Percentiles rank a stretch among this genome's conserved stretches.
Evolutionary conservation across 345 rosid species (phyloP).

Genomic region (Euphorbia pulcherrima): DNA sequence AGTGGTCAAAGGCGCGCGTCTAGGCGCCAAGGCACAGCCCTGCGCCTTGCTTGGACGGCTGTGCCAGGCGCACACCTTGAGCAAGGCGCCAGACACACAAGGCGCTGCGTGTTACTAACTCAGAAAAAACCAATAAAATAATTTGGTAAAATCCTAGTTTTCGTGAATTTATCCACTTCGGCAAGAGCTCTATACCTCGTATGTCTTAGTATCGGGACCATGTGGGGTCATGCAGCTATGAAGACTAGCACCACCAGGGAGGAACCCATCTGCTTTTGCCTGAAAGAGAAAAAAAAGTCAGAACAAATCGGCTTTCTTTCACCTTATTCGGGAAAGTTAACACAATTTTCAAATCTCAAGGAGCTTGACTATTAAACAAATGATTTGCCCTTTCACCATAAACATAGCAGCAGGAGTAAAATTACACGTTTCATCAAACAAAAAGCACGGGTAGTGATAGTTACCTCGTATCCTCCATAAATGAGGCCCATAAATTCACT

Average conservation of each 20-base stretch:
- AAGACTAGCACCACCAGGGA: slow-evolving; percentile 93
- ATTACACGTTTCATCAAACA: not conserved
- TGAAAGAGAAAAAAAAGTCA: slow-evolving; percentile 14
- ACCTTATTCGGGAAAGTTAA: not conserved
- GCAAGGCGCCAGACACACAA: no score
- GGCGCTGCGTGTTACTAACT: no score
- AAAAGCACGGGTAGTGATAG: not conserved
- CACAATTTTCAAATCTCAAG: not conserved
- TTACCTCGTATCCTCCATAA: slow-evolving; percentile 90
- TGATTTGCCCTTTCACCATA: not conserved
- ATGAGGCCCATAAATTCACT: slow-evolving; percentile 97
- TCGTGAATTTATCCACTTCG: not conserved
- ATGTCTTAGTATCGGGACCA: slow-evolving; percentile 93
- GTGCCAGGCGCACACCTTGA: no score
- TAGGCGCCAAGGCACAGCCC: no score
- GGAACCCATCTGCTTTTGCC: slow-evolving; percentile 97
- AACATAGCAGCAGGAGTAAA: not conserved
- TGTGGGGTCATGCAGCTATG: slow-evolving; percentile 99
- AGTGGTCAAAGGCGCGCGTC: no score
- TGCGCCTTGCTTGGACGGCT: no score
- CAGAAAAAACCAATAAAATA: not conserved
- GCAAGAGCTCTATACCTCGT: slow-evolving; percentile 47
- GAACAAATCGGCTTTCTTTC: not conserved
- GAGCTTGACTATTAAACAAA: not conserved
- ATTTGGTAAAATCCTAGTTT: not conserved